Evolutionary conservation across 192 early-diverging fungal species (phyloP).

Genomic region (Rhizophagus sp.): DNA sequence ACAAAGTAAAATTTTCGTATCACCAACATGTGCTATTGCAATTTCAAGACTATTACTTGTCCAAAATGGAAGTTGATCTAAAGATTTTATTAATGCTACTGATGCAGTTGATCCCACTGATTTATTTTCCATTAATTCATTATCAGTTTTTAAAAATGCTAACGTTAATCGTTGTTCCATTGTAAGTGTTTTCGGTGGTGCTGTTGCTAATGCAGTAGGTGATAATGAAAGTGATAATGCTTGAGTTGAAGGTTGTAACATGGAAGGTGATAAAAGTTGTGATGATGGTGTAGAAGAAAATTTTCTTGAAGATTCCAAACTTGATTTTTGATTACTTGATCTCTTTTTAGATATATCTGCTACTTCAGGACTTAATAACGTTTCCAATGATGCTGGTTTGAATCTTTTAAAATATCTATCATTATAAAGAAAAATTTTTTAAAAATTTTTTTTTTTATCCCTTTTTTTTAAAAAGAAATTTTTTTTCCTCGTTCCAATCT

Average conservation of each 20-base stretch:
- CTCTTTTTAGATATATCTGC: background rate
- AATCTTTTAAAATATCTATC: slow-evolving; percentile 29
- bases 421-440: background rate
- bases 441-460: too few relatives aligned
- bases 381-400: background rate
- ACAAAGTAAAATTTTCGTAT: slow-evolving; percentile 61
- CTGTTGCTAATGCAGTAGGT: background rate
- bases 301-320: background rate
- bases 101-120: slow-evolving; percentile 70
- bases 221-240: background rate
- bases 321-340: background rate
- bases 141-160: slow-evolving; percentile 64
- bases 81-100: slow-evolving; percentile 62
- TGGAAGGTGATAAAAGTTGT: background rate
- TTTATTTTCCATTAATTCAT: slow-evolving; percentile 42
- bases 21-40: slow-evolving; percentile 69
- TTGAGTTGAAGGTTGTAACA: background rate
- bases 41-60: slow-evolving; percentile 58
- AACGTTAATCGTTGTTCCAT: slow-evolving; percentile 68
- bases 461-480: background rate
- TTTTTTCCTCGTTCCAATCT: too few relatives aligned
- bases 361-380: slow-evolving; percentile 17
- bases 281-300: background rate
- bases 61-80: slow-evolving; percentile 69
- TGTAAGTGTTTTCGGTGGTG: slow-evolving; percentile 46